A percentile compares a stretch with the other conserved stretches of the same genome.
These are phyloP conservation scores for Osmanthus fragrans DNA, from an alignment of 257 asterid species.

Conservation along the genomic window DNA sequence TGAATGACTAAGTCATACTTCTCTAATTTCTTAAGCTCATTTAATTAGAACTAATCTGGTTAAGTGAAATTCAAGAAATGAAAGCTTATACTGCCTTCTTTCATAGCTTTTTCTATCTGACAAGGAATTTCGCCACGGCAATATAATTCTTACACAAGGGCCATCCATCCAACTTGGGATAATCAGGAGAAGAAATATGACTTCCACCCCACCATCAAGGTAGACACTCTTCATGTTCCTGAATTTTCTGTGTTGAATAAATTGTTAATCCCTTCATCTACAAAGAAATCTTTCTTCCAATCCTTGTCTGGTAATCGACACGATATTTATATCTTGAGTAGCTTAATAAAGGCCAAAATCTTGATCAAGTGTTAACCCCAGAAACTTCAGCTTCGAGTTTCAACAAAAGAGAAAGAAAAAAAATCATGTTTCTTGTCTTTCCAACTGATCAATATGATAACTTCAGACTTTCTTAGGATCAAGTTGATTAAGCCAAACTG, in stretches of 20 bases:
- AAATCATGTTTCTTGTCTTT: not conserved
- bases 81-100: not conserved
- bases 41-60: not conserved
- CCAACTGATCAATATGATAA: not conserved
- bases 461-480: not conserved
- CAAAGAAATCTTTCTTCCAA: not conserved
- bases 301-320: not conserved
- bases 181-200: not conserved
- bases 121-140: not conserved
- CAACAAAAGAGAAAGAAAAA: not conserved
- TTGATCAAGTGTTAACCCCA: not conserved
- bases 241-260: not conserved
- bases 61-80: not conserved
- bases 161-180: not conserved
- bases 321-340: not conserved
- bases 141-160: not conserved
- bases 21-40: not conserved
- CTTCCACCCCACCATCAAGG: not conserved
- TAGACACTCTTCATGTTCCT: not conserved
- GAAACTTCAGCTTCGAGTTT: not conserved
- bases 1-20: not conserved
- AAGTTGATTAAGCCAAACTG: not conserved
- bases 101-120: not conserved
- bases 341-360: not conserved
- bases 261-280: not conserved